Conservation (phyloP, 2,329 filamentous ascomycete species). For the Xylaria sp. region DNA sequence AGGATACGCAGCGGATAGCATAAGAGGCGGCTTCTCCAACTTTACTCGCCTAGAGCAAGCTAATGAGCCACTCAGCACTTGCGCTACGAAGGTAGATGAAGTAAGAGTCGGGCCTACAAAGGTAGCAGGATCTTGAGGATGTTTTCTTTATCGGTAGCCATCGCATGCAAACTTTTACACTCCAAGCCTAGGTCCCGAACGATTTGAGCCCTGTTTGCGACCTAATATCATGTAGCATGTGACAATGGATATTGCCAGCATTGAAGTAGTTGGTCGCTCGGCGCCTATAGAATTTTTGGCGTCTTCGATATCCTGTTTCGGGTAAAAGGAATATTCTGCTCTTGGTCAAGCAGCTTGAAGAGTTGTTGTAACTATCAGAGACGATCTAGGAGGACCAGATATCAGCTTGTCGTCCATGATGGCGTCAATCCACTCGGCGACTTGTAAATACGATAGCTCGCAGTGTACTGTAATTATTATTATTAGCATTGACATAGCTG, state of each 20-base stretch:
- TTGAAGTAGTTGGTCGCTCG: background rate
- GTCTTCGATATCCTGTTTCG: too few species aligned
- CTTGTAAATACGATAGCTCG: constrained; percentile 5
- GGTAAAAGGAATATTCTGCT: too few species aligned
- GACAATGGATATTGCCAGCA: background rate
- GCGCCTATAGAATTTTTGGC: background rate
- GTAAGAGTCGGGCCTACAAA: background rate
- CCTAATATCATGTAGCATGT: background rate
- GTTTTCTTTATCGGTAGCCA: background rate
- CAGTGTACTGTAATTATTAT: background rate
- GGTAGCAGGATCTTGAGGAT: background rate
- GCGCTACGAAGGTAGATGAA: background rate
- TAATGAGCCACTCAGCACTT: background rate
- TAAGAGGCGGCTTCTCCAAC: constrained; percentile 54
- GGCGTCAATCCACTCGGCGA: constrained; percentile 5
- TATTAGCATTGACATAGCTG: background rate
- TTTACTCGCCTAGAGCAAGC: background rate
- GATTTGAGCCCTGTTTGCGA: too few species aligned
- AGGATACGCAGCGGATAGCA: constrained; percentile 57
- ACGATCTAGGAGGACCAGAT: background rate
- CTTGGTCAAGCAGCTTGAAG: too few species aligned
- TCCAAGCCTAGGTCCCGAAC: too few species aligned
- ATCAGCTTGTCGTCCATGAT: constrained; percentile 3
- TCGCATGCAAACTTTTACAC: background rate
- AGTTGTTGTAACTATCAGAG: background rate